phyloP scores from a whole-genome alignment of 306 rosid species.

The Canavalia ensiformis region DNA sequence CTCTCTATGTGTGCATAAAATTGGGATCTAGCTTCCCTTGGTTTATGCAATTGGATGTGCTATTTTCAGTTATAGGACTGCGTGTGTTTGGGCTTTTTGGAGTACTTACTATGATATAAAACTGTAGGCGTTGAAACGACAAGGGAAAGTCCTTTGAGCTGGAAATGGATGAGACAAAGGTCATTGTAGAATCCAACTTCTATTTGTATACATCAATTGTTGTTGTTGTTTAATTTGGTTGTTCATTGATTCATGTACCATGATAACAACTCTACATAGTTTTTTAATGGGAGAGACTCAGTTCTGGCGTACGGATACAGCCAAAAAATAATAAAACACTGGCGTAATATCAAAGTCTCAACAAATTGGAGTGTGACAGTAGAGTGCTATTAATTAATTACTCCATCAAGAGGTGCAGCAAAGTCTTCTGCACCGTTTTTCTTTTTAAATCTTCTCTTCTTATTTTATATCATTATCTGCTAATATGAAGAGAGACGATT shows the following conservation, averaged over 20 bases:
- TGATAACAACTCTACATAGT: conserved; percentile 37
- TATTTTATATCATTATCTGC: conserved; percentile 15
- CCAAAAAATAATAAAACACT: conserved; percentile 17
- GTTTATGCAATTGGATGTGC: too few relatives aligned
- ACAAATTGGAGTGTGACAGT: background rate
- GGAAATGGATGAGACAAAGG: conserved; percentile 49
- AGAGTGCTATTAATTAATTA: background rate
- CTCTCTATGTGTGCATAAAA: conserved; percentile 9
- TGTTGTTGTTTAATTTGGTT: background rate
- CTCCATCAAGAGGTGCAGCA: conserved; percentile 1
- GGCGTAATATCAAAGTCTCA: background rate
- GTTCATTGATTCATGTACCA: conserved; percentile 32
- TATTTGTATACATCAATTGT: conserved; percentile 31
- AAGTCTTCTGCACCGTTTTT: conserved; percentile 2
- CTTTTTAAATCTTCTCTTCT: conserved; percentile 13
- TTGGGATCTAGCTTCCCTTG: conserved; percentile 45
- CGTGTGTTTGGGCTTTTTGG: background rate
- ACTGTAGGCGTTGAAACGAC: background rate
- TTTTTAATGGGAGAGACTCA: conserved; percentile 2
- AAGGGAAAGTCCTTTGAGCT: conserved; percentile 8
- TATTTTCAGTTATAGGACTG: background rate
- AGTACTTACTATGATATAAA: background rate
- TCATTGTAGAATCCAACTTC: conserved; percentile 35
- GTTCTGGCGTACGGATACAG: conserved; percentile 29
- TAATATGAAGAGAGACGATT: background rate